phyloP scores from a whole-genome alignment of 192 early-diverging fungal species.

The Phycomyces nitens region DNA sequence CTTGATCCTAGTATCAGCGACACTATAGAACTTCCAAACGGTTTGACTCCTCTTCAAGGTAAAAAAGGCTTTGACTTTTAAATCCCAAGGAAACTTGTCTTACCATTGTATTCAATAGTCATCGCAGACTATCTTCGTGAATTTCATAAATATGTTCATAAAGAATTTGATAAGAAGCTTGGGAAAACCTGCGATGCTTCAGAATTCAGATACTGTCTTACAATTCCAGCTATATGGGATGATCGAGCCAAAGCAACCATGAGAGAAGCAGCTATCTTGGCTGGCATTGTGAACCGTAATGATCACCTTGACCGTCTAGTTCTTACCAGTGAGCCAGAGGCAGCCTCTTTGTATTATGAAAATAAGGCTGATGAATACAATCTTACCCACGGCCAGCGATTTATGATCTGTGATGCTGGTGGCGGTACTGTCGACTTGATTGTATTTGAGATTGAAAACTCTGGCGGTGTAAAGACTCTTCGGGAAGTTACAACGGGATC shows the following conservation, averaged over 20 bases:
- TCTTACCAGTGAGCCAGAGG: constrained; percentile 37
- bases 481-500: constrained; percentile 50
- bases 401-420: constrained; percentile 51
- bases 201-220: constrained; percentile 41
- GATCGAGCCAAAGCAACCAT: constrained; percentile 42
- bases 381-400: constrained; percentile 35
- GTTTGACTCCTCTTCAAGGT: constrained; percentile 33
- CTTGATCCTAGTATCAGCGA: constrained; percentile 42
- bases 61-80: neutral
- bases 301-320: constrained; percentile 43
- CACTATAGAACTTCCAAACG: constrained; percentile 40
- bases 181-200: constrained; percentile 36
- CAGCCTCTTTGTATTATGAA: constrained; percentile 45
- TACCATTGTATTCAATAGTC: constrained; percentile 15
- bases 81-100: neutral
- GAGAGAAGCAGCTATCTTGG: constrained; percentile 42
- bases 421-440: constrained; percentile 52
- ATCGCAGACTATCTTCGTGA: constrained; percentile 51
- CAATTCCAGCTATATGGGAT: constrained; percentile 49
- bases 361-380: constrained; percentile 42
- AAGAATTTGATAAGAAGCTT: constrained; percentile 38
- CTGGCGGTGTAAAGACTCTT: constrained; percentile 18
- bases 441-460: neutral
- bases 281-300: constrained; percentile 36
- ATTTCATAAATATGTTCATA: constrained; percentile 32